Evolutionary conservation across 2,329 filamentous ascomycete genomes (phyloP).

Genomic region (Venturia aucupariae): DNA sequence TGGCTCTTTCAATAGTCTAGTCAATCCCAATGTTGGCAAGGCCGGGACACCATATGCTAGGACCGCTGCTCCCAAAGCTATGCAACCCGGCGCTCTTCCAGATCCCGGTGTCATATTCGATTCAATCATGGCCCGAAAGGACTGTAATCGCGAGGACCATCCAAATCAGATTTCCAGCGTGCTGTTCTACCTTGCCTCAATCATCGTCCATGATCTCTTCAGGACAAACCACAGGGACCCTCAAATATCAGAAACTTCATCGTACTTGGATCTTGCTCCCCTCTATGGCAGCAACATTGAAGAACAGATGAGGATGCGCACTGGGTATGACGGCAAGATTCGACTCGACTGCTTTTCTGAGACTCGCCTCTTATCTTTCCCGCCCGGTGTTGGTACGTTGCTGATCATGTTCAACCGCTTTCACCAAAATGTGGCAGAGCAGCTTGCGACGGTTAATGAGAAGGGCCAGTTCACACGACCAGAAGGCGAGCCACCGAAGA

Average conservation of each 20-base stretch:
- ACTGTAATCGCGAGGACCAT: constrained; percentile 48
- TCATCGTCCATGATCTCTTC: constrained; percentile 55
- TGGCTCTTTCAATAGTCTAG: constrained; percentile 47
- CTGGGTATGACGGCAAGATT: constrained; percentile 56
- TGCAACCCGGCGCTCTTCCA: constrained; percentile 51
- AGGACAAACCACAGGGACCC: constrained; percentile 54
- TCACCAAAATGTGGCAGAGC: constrained; percentile 76
- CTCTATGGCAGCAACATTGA: constrained; percentile 62
- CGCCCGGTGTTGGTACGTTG: constrained; percentile 58
- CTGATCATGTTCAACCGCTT: constrained; percentile 63
- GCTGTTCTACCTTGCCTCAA: constrained; percentile 65
- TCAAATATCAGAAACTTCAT: constrained; percentile 58
- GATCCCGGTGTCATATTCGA: constrained; percentile 61
- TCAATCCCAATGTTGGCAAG: constrained; percentile 53
- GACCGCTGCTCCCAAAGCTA: constrained; percentile 49
- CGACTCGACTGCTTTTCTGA: constrained; percentile 64
- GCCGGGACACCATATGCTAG: constrained; percentile 61
- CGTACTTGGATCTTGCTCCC: constrained; percentile 64
- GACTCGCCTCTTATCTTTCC: constrained; percentile 54
- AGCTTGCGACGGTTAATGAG: constrained; percentile 80
- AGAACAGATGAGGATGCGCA: constrained; percentile 57
- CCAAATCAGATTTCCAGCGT: constrained; percentile 65
- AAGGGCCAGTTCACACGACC: constrained; percentile 67
- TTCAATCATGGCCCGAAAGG: constrained; percentile 52
- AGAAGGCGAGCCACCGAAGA: constrained; percentile 19